A percentile compares a stretch with the other conserved stretches of the same genome.
Evolutionary conservation across 1,139 yeast genomes (phyloP).

Genomic region (Suhomyces bribrorum): DNA sequence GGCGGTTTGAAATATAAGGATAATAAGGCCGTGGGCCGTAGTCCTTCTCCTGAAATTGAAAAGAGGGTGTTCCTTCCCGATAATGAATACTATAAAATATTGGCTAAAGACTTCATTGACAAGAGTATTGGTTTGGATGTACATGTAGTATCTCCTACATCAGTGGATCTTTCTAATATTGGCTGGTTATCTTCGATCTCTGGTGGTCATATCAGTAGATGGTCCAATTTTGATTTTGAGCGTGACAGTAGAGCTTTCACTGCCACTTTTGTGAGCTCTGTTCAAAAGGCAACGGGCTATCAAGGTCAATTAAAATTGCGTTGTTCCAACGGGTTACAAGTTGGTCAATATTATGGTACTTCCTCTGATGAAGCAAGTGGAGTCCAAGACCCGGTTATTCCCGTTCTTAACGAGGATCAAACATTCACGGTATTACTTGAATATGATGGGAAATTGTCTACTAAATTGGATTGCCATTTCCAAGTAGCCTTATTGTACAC

Average conservation of each 20-base stretch:
- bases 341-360: constrained; percentile 71
- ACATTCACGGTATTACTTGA: constrained; percentile 69
- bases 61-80: constrained; percentile 57
- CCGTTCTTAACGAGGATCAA: constrained; percentile 65
- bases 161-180: constrained; percentile 74
- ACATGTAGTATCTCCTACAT: constrained; percentile 63
- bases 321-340: constrained; percentile 86
- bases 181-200: constrained; percentile 67
- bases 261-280: constrained; percentile 55
- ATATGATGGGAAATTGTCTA: constrained; percentile 75
- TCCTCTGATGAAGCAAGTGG: constrained; percentile 32
- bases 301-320: constrained; percentile 85
- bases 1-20: constrained; percentile 68
- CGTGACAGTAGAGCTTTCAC: constrained; percentile 71
- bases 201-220: constrained; percentile 70
- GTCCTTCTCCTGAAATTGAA: constrained; percentile 55
- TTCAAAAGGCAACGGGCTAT: constrained; percentile 58
- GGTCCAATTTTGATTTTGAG: constrained; percentile 66
- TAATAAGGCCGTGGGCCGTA: constrained; percentile 36
- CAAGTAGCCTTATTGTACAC: constrained; percentile 91
- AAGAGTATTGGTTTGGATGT: constrained; percentile 76
- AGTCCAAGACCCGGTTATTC: constrained; percentile 65
- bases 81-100: constrained; percentile 59
- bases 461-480: constrained; percentile 80
- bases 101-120: constrained; percentile 59